Evolutionary conservation across 2,329 filamentous ascomycete species (phyloP), one percentile per base, ranked within the genome.

Genomic region (Pseudogymnoascus sp.): DNA sequence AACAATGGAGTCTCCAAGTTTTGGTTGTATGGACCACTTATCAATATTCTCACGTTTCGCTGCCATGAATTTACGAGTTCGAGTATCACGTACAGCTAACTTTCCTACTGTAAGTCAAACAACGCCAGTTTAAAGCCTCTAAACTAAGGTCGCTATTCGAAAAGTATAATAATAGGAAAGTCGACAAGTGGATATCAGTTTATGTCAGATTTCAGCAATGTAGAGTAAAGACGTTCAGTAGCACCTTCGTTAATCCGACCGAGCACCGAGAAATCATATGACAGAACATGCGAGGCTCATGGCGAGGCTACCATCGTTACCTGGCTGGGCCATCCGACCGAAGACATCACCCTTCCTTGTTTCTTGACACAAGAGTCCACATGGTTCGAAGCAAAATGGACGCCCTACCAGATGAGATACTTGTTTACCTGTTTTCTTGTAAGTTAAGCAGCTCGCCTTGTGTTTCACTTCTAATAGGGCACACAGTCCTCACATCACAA

Each of bases 401-500:
- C 14, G 50, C 57, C 38, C 66, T 71, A n/a, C 70, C 70, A 18
- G 64, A 67, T 6, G 70, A 71, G 47, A 66, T 71, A n/a, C 62
- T 71, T 11, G 57, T 71, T 15, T 64, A 71, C n/a, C 66, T 70
- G 38, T 60, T 63, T 43, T 61, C 60, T 8, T 69, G 70, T 69
- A 66, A 62, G 66, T 66, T n/a, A 50, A 4, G 4, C 25, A 30
- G 14, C 25, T 18, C 2, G n/a, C 25, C 25, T 15, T 30, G n/a
- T 30, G 43, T 18, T 30, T 15, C n/a, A 9, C 43, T 18, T 18
- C 43, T 50, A 33, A 50, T 14, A 15, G 30, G 43, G 5, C 41
- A n/a, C 25, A 18, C n/a, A 89, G 85, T 80, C 69, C 81, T 91
- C 64, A 78, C 83, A n/a, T 80, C 85, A 14, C 69, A 71, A 41